A percentile compares a stretch with the other conserved stretches of the same genome.
These are phyloP conservation scores for Mycena citricolor DNA, from an alignment of 1,284 basidiomycete species.

Conservation along the genomic window DNA sequence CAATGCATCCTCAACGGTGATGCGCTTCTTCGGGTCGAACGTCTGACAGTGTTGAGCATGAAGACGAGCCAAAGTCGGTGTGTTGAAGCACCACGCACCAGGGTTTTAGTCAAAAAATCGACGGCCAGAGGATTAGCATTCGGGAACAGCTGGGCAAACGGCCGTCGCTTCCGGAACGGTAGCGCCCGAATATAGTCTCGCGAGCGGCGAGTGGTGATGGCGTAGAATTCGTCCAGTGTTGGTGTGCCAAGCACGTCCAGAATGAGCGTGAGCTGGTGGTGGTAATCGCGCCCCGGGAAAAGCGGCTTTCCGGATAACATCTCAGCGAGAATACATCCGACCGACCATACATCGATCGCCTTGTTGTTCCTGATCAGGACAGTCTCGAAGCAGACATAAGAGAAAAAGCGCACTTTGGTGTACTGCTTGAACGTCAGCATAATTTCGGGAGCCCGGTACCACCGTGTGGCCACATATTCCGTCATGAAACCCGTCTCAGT, in stretches of 20 bases:
- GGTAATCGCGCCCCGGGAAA: constrained; percentile 96
- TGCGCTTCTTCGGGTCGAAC: constrained; percentile 92
- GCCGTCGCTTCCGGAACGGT: constrained; percentile 82
- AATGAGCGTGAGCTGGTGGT: constrained; percentile 90
- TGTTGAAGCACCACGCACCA: constrained; percentile 53
- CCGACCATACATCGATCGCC: constrained; percentile 94
- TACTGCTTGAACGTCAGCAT: constrained; percentile 98
- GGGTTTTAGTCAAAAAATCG: constrained; percentile 89
- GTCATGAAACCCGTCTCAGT: constrained; percentile 92
- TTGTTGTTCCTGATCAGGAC: constrained; percentile 29
- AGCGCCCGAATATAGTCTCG: constrained; percentile 89
- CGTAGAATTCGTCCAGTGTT: constrained; percentile 87
- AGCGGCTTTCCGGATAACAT: constrained; percentile 94
- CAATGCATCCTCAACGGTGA: constrained; percentile 89
- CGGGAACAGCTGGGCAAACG: constrained; percentile 81
- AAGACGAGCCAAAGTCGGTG: constrained; percentile 2
- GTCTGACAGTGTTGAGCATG: no score
- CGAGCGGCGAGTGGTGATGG: constrained; percentile 82
- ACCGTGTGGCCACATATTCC: constrained; percentile 91
- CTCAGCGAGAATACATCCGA: constrained; percentile 96
- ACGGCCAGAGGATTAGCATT: constrained; percentile 84
- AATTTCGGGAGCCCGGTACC: constrained; percentile 94
- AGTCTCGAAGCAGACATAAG: constrained; percentile 5
- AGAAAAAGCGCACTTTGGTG: constrained; percentile 63
- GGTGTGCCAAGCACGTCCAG: constrained; percentile 93